Conservation (phyloP, 306 rosid genomes). For the Cercis canadensis region DNA sequence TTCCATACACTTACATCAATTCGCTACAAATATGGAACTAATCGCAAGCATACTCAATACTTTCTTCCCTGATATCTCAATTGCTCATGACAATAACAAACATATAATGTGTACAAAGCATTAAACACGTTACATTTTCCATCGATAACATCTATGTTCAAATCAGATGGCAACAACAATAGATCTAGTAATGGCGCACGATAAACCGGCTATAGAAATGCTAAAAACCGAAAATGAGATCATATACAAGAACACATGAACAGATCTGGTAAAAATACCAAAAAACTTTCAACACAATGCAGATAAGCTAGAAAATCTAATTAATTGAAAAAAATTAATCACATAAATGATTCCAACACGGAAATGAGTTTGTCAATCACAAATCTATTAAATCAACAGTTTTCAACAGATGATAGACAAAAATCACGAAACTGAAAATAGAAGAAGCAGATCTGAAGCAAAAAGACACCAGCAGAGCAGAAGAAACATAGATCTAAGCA, state of each 20-base stretch:
- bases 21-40: too few relatives aligned
- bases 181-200: neutral
- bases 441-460: slow-evolving; percentile 8
- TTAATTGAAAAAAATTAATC: neutral
- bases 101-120: too few relatives aligned
- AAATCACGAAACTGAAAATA: neutral
- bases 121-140: too few relatives aligned
- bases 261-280: neutral
- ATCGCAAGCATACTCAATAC: too few relatives aligned
- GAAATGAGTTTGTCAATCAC: neutral
- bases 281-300: neutral
- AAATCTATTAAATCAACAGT: neutral
- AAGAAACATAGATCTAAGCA: neutral
- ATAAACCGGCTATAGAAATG: too few relatives aligned
- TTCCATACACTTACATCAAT: too few relatives aligned
- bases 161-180: neutral
- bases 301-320: too few relatives aligned
- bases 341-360: neutral
- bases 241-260: too few relatives aligned
- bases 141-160: neutral
- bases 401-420: neutral
- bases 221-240: neutral
- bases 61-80: too few relatives aligned
- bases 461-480: neutral
- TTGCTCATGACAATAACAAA: too few relatives aligned